A percentile compares a stretch with the other conserved stretches of the same genome.
phyloP scores from a whole-genome alignment of 164 flowering plant species.

The Akebia trifoliata region DNA sequence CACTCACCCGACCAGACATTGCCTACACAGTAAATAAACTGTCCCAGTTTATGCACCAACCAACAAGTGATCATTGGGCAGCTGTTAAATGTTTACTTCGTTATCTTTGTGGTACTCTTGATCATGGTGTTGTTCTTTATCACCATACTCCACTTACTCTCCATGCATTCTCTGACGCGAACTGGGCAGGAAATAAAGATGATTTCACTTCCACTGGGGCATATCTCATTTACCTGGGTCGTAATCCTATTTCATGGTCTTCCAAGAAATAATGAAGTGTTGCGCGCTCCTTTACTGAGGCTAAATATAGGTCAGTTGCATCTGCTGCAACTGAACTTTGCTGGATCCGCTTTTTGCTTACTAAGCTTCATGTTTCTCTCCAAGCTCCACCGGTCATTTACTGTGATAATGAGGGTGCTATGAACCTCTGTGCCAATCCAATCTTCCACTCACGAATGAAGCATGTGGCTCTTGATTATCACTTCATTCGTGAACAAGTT shows the following conservation, averaged over 20 bases:
- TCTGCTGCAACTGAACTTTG: neutral
- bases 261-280: neutral
- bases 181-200: constrained; percentile 11
- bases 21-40: neutral
- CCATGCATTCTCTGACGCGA: constrained; percentile 5
- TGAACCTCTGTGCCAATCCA: neutral
- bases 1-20: too few relatives aligned
- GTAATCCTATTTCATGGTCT: too few relatives aligned
- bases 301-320: neutral
- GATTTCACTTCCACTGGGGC: constrained; percentile 2
- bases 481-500: neutral
- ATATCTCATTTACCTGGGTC: constrained; percentile 7
- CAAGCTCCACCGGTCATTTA: neutral
- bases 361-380: neutral
- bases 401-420: neutral
- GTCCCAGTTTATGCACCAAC: neutral
- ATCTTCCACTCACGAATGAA: neutral
- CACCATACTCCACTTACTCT: neutral
- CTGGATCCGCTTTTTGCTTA: constrained; percentile 2
- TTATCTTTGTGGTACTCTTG: neutral
- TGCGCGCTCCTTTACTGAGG: neutral
- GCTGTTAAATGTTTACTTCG: neutral
- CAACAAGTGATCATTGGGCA: neutral
- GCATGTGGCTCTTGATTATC: neutral
- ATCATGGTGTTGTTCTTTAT: neutral